Evolutionary conservation across 495 filamentous ascomycete genomes (phyloP), one percentile per base, ranked within the genome.

Genomic region (Acidomyces sp.): DNA sequence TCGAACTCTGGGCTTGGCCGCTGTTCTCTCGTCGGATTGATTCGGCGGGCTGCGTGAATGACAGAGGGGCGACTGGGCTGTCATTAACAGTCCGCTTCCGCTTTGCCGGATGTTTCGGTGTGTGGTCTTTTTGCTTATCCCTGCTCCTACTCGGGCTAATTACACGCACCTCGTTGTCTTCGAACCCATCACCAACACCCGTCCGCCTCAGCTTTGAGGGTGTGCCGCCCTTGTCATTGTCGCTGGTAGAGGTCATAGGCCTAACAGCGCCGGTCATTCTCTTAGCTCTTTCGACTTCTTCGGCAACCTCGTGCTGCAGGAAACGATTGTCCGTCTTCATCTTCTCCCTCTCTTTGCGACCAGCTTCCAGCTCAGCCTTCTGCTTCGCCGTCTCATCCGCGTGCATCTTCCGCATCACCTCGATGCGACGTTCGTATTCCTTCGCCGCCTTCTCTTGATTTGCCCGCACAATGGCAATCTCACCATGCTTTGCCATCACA

Each of bases 111-210:
- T 63, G 64, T 33, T 69, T 75, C n/a, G 76, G 70, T 1, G 79
- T 82, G 4, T 51, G 53, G 22, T 64, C 58, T 43, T 73, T 77
- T 5, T 62, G 58, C 35, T 62, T 44, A 18, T 39, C 34, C 37
- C 26, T 66, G 21, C 67, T 62, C 49, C 71, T 77, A 40, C 64
- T 72, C 0, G 75, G 75, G 19, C 74, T 79, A 6, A 66, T 51
- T 41, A 71, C 58, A 18, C 68, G 55, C 29, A 83, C 72, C 46
- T 85, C 79, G 29, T 77, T 70, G 43, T 85, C 77, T 33, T 80
- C 75, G 49, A 85, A 85, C 18, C 80, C 80, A 65, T 85, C 80
- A 17, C 78, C 62, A 28, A 73, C 69, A 0, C 68, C 66, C 9
- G 71, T 61, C n/a, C 57, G 53, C 45, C 62, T 71, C 18, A 55